These are phyloP conservation scores for Diaporthe sp. DNA, from an alignment of 2,329 filamentous ascomycete species.

Conservation along the genomic window DNA sequence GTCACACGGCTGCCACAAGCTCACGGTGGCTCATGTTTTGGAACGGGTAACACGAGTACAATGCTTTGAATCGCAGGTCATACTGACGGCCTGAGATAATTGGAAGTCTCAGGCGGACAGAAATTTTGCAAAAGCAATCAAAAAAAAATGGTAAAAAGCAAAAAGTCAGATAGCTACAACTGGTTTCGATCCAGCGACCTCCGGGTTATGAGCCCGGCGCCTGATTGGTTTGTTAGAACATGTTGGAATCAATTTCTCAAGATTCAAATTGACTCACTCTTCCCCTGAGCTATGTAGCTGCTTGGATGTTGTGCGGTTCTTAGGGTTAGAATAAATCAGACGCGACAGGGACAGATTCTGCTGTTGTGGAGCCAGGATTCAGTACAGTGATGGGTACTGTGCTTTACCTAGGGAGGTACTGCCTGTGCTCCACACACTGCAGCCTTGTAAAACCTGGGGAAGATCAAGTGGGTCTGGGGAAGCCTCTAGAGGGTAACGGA, in stretches of 20 bases:
- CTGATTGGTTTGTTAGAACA: constrained; percentile 14
- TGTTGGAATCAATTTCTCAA: background rate
- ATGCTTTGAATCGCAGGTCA: background rate
- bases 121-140: background rate
- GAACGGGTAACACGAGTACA: no score
- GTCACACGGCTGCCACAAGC: background rate
- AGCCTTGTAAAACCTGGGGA: constrained; percentile 21
- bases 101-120: background rate
- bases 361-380: background rate
- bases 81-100: background rate
- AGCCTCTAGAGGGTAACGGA: background rate
- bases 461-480: constrained; percentile 24
- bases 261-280: constrained; percentile 34
- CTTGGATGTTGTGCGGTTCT: background rate
- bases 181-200: constrained; percentile 43
- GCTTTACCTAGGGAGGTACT: no score
- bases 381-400: background rate
- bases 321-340: background rate
- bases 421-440: constrained; percentile 1
- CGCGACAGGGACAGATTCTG: constrained; percentile 7
- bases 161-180: constrained; percentile 37
- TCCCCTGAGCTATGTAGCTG: constrained; percentile 42
- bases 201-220: constrained; percentile 44
- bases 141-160: background rate
- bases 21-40: no score